Conservation (phyloP, 495 filamentous ascomycete species). For the Penicillium steckii region DNA sequence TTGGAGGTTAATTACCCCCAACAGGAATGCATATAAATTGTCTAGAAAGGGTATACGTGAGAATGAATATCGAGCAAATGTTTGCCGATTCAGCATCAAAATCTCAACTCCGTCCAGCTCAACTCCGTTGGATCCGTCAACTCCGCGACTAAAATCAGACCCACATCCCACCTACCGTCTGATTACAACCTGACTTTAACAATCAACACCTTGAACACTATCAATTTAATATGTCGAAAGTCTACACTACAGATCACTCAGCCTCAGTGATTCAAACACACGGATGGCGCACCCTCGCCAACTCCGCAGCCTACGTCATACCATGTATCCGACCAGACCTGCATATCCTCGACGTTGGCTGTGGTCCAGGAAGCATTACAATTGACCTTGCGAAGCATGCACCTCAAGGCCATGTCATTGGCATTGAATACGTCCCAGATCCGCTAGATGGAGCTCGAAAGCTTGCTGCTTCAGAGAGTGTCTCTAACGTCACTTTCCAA, state of each 20-base stretch:
- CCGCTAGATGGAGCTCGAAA: slow-evolving; percentile 42
- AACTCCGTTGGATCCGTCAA: no score
- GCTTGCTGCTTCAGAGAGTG: slow-evolving; percentile 33
- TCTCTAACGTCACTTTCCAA: slow-evolving; percentile 48
- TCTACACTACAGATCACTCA: slow-evolving; percentile 53
- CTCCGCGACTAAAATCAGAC: neutral
- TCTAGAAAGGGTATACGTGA: no score
- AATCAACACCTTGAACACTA: neutral
- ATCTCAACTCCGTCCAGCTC: neutral
- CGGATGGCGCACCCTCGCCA: slow-evolving; percentile 49
- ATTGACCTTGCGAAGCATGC: slow-evolving; percentile 48
- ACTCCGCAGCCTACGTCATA: slow-evolving; percentile 52
- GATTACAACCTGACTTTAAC: neutral
- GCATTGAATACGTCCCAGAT: slow-evolving; percentile 41
- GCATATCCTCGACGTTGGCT: slow-evolving; percentile 57
- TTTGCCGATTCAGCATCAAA: no score
- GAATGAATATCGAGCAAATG: no score
- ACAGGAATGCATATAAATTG: no score
- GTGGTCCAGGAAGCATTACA: slow-evolving; percentile 59
- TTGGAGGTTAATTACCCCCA: no score
- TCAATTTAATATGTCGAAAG: slow-evolving; percentile 14
- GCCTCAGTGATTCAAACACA: slow-evolving; percentile 49
- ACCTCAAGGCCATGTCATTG: slow-evolving; percentile 46
- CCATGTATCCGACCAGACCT: slow-evolving; percentile 43
- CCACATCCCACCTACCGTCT: neutral